Percentiles rank a stretch among this genome's conserved stretches.
Evolutionary conservation across 2,329 filamentous ascomycete genomes (phyloP).

Genomic region (Pseudopyrenochaeta lycopersici): DNA sequence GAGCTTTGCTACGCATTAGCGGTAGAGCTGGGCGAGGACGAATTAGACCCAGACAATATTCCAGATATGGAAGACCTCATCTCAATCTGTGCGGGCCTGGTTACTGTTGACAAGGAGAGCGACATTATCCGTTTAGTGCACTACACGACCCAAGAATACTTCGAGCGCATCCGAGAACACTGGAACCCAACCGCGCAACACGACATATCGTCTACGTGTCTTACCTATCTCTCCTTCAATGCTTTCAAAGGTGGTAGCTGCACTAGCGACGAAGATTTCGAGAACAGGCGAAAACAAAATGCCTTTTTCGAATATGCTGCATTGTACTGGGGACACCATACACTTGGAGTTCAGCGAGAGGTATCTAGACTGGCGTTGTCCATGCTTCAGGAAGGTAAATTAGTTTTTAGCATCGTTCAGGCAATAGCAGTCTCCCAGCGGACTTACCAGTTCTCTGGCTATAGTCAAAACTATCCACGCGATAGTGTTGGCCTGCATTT

Average conservation of each 20-base stretch:
- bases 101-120: conserved; percentile 31
- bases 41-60: conserved; percentile 16
- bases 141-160: conserved; percentile 35
- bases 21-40: conserved; percentile 5
- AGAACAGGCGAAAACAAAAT: neutral
- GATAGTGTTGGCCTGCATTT: neutral
- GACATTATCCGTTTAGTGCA: conserved; percentile 35
- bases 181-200: conserved; percentile 35
- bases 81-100: conserved; percentile 28
- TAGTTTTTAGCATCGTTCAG: too few species aligned
- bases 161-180: conserved; percentile 30
- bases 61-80: conserved; percentile 21
- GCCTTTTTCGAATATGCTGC: neutral
- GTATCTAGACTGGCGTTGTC: too few species aligned
- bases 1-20: conserved; percentile 25
- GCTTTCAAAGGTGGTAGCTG: conserved; percentile 13
- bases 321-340: neutral
- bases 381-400: too few species aligned
- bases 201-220: conserved; percentile 32
- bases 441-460: too few species aligned
- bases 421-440: too few species aligned
- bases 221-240: conserved; percentile 41
- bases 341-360: too few species aligned
- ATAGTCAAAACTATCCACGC: neutral
- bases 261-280: neutral